A percentile compares a stretch with the other conserved stretches of the same genome.
Conservation (phyloP, 305 asterid species). For the Rubia balearica region DNA sequence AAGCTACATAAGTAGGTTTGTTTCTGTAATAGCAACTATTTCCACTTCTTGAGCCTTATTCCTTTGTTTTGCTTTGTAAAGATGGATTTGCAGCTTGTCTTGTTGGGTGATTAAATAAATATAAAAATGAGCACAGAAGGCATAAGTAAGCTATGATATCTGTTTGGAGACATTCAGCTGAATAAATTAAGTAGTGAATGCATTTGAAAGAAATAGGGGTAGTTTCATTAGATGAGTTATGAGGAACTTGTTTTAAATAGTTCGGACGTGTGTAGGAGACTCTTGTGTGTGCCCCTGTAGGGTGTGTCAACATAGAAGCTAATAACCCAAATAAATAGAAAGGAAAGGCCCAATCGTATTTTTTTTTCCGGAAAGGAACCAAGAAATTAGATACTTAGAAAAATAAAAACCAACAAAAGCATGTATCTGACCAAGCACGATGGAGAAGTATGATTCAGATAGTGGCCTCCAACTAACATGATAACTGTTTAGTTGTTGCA, state of each 20-base stretch:
- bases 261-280: neutral
- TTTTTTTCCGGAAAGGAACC: neutral
- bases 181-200: neutral
- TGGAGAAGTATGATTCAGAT: neutral
- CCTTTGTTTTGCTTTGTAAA: neutral
- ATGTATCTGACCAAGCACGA: neutral
- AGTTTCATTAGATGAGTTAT: neutral
- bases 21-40: neutral
- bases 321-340: neutral
- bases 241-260: neutral
- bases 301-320: neutral
- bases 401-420: neutral
- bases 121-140: neutral
- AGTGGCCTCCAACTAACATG: neutral
- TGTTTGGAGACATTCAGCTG: neutral
- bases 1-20: neutral
- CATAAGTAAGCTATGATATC: neutral
- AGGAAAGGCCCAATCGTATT: neutral
- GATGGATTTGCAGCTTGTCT: conserved; percentile 1
- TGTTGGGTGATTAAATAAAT: neutral
- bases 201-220: neutral
- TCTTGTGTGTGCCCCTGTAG: neutral
- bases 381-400: neutral
- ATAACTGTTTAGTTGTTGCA: neutral
- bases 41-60: neutral